Evolutionary conservation across 2,329 filamentous ascomycete species (phyloP), one percentile per base, ranked within the genome.

Genomic region (Grosmannia penicillata): DNA sequence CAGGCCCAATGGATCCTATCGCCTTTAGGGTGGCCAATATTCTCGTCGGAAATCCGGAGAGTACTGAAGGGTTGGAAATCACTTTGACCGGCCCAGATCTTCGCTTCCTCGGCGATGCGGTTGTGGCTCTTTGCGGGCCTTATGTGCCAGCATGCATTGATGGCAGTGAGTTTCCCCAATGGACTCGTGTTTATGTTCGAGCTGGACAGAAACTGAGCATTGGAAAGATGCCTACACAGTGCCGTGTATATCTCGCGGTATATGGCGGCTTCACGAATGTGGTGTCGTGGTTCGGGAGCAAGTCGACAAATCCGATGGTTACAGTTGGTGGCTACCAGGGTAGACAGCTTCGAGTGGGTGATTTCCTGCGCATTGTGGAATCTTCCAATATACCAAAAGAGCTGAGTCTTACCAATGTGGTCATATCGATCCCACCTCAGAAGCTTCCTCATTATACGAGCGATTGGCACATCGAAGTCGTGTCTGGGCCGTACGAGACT

Each of bases 1-100:
- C 65, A 4, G 74, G 75, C 0, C 71, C 75, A 0, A 77, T 78
- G 72, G 74, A 78, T 47, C 59, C 64, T 1, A 49, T 77, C n/a
- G 62, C 69, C 2, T 67, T 70, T 33, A 64, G 65, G 19, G 59
- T 75, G 22, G 73, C 70, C 3, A 80, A 79, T 44, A 56, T 68
- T 17, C 58, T 79, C 1, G 72, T 71, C 0, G 72, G 72, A 1
- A 78, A 79, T 38, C 46, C 60, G 0, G 49, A 58, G 1, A 61
- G 59, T 0, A 61, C 54, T 4, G 75, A 75, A 49, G 63, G 61
- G 0, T 52, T 80, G 1, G 75, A 80, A 46, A 70, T 77, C 21
- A 78, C 74, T 0, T 47, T 77, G 14, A 66, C 60, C 13, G 75
- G 75, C 0, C 74, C 75, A 0, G 70, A 75, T 24, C 51, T 79